phyloP scores from a whole-genome alignment of 345 rosid species.

The Gossypium raimondii region DNA sequence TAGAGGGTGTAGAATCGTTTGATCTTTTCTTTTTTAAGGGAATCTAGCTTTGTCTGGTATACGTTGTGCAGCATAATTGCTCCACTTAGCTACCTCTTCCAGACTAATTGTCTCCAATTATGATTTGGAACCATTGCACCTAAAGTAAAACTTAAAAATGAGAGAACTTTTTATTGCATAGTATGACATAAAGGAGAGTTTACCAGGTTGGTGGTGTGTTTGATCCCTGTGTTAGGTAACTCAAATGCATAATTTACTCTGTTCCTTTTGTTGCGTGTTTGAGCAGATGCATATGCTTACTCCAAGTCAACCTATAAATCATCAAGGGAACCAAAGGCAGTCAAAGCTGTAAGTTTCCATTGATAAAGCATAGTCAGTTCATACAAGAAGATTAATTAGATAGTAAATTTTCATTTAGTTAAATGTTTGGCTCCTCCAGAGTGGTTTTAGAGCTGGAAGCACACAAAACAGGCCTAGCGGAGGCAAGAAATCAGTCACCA shows the following conservation, averaged over 20 bases:
- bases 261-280: constrained; percentile 14
- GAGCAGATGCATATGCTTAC: constrained; percentile 49
- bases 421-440: constrained; percentile 34
- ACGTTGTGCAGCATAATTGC: neutral
- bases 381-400: neutral
- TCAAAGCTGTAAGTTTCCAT: constrained; percentile 45
- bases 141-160: neutral
- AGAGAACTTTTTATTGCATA: neutral
- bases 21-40: neutral
- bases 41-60: neutral
- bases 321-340: constrained; percentile 36
- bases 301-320: constrained; percentile 47
- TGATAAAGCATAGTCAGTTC: neutral
- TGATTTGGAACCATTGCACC: neutral
- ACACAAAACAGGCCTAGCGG: constrained; percentile 21
- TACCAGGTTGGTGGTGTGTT: too few species aligned
- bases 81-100: neutral
- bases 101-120: neutral
- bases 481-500: constrained; percentile 31
- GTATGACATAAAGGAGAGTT: neutral
- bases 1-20: neutral
- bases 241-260: neutral
- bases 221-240: neutral
- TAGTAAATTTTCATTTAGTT: constrained; percentile 9
- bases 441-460: constrained; percentile 31